Evolutionary conservation across 768 basidiomycete genomes (phyloP).

Genomic region (Mycena amicta): DNA sequence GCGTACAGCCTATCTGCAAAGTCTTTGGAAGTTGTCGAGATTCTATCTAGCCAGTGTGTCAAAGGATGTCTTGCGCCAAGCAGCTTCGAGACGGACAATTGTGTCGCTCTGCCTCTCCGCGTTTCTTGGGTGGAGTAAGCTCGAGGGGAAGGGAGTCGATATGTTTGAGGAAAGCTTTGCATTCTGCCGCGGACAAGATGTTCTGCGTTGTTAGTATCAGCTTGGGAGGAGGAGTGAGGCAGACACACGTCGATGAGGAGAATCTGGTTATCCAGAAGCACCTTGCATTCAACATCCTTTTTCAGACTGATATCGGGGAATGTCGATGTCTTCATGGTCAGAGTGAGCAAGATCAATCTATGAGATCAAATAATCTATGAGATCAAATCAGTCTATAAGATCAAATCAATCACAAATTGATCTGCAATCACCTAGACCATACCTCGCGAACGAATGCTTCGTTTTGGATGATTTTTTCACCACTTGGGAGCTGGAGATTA

Average conservation of each 20-base stretch:
- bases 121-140: constrained; percentile 70
- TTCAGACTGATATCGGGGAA: constrained; percentile 54
- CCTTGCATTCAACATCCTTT: constrained; percentile 44
- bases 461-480: no score
- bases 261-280: constrained; percentile 66
- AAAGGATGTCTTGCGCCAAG: background rate
- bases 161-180: constrained; percentile 59
- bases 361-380: no score
- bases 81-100: constrained; percentile 53
- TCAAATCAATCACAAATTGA: no score
- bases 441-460: no score
- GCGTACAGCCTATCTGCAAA: constrained; percentile 60
- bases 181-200: constrained; percentile 61
- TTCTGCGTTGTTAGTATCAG: constrained; percentile 38
- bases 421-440: no score
- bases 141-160: constrained; percentile 63
- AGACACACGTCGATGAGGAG: constrained; percentile 54
- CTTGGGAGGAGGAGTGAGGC: background rate
- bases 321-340: background rate
- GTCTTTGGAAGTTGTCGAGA: constrained; percentile 56
- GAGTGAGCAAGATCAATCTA: constrained; percentile 28
- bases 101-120: constrained; percentile 70
- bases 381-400: no score
- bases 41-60: constrained; percentile 43
- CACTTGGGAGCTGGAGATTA: no score